Evolutionary conservation across 1,139 yeast genomes (phyloP).

Genomic region (Suhomyces anneliseae): DNA sequence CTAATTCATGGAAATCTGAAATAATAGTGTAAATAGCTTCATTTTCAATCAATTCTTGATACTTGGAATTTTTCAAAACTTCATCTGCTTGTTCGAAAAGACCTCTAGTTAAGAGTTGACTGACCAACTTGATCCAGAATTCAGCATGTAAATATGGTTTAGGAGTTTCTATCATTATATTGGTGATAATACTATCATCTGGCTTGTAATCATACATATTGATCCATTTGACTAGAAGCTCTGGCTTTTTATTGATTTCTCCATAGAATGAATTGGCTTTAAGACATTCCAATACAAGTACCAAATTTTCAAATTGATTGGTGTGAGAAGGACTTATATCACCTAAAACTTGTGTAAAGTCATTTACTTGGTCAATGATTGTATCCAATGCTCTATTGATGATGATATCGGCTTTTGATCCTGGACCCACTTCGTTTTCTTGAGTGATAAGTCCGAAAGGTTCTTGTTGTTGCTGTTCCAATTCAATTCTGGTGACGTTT

Average conservation of each 20-base stretch:
- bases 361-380: constrained; percentile 22
- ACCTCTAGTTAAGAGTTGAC: constrained; percentile 63
- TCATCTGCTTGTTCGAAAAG: constrained; percentile 54
- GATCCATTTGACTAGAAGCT: constrained; percentile 56
- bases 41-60: constrained; percentile 23
- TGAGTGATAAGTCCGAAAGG: constrained; percentile 37
- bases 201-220: constrained; percentile 68
- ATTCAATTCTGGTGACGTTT: constrained; percentile 18
- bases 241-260: constrained; percentile 44
- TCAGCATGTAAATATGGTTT: constrained; percentile 53
- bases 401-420: constrained; percentile 13
- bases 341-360: constrained; percentile 17
- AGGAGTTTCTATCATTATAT: constrained; percentile 42
- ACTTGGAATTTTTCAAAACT: constrained; percentile 45
- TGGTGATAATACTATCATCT: constrained; percentile 45
- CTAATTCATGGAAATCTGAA: constrained; percentile 44
- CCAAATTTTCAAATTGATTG: constrained; percentile 34
- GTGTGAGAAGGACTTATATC: constrained; percentile 16
- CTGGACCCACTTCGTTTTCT: constrained; percentile 8
- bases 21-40: constrained; percentile 40
- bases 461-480: constrained; percentile 26
- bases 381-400: constrained; percentile 25
- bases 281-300: constrained; percentile 57
- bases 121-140: constrained; percentile 64
- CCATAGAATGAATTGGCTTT: constrained; percentile 52